Percentiles rank a stretch among this genome's conserved stretches.
These are phyloP conservation scores for Dictyostelium purpureum DNA, from an alignment of 78 protist species.

Conservation along the genomic window DNA sequence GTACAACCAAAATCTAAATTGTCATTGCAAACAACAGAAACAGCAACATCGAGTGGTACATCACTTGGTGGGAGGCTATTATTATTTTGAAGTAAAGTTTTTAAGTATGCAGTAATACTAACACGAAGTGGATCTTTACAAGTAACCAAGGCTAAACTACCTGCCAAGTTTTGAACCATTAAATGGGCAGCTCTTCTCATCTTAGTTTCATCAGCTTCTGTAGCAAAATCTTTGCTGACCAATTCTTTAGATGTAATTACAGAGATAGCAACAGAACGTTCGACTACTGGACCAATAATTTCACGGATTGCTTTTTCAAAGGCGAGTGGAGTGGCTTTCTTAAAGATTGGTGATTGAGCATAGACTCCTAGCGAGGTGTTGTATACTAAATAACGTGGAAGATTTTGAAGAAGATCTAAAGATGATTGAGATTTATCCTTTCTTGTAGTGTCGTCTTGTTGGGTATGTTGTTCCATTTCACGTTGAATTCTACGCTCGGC, in stretches of 20 bases:
- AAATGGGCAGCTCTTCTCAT: slow-evolving; percentile 92
- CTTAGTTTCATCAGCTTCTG: slow-evolving; percentile 92
- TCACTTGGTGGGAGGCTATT: slow-evolving; percentile 1
- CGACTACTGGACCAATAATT: slow-evolving; percentile 94
- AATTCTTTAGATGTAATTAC: slow-evolving; percentile 92
- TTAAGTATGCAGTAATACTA: slow-evolving; percentile 72
- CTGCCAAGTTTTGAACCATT: slow-evolving; percentile 95
- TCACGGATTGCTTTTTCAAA: slow-evolving; percentile 89
- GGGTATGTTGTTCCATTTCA: slow-evolving; percentile 42
- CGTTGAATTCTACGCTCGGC: slow-evolving; percentile 37
- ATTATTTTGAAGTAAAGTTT: slow-evolving; percentile 25
- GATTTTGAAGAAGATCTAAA: background rate
- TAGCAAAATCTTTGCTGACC: slow-evolving; percentile 96
- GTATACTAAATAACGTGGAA: slow-evolving; percentile 6
- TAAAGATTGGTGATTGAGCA: slow-evolving; percentile 50
- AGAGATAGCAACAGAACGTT: slow-evolving; percentile 93
- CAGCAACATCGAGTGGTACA: slow-evolving; percentile 79
- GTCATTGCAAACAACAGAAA: slow-evolving; percentile 78
- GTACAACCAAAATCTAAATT: slow-evolving; percentile 93
- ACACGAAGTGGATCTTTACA: slow-evolving; percentile 95
- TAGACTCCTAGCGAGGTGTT: slow-evolving; percentile 32
- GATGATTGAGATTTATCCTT: slow-evolving; percentile 48
- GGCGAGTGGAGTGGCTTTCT: slow-evolving; percentile 80
- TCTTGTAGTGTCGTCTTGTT: slow-evolving; percentile 42
- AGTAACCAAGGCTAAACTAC: slow-evolving; percentile 94